Base-by-base conservation (phyloP, 805 yeast species). In the Lipomyces spencermartinsiae region DNA sequence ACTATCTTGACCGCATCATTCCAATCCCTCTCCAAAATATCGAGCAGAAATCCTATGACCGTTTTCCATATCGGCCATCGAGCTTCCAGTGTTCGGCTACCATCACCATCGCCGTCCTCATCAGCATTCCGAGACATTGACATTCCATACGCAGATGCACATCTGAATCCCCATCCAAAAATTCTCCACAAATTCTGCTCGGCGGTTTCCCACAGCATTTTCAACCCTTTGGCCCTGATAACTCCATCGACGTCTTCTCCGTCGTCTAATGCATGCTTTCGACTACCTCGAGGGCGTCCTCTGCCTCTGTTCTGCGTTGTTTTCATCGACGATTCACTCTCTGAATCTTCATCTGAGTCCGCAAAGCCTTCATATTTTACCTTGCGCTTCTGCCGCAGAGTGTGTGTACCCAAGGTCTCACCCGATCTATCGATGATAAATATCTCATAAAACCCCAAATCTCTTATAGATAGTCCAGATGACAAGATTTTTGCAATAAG, bases 81-180 rank as follows among this genome's bases (percentile, higher is more conserved):
- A 9, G 53, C 56, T n/a, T 56, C 68, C 9, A 64, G 61, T 22
- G 65, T 46, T 19, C 39, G 62, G 51, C 25, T 6, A 6, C 16
- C 14, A 10, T 58, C 61, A 10, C 25, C 31, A 43, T 63, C 66
- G 0, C 46, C 37, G 22, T 33, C n/a, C 12, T 37, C 61, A 14
- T 37, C 57, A 16, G 29, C n/a, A 4, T n/a, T 7, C 19, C 9
- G 43, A 2, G 49, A 51, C 9, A 55, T 16, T 31, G 56, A 25
- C n/a, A 33, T 16, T 33, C 66, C 65, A 12, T 31, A 49, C 10
- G 66, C 71, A 6, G 71, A 55, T 1, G 69, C 67, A 22, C 72
- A 69, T 34, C 62, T 51, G 6, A 69, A 58, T 8, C 61, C 64
- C 72, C 72, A 69, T 1, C 72, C 72, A 16, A 68, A 9, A 9